A percentile compares a stretch with the other conserved stretches of the same genome.
phyloP scores from a whole-genome alignment of 257 asterid genomes.

The Scutellaria baicalensis region DNA sequence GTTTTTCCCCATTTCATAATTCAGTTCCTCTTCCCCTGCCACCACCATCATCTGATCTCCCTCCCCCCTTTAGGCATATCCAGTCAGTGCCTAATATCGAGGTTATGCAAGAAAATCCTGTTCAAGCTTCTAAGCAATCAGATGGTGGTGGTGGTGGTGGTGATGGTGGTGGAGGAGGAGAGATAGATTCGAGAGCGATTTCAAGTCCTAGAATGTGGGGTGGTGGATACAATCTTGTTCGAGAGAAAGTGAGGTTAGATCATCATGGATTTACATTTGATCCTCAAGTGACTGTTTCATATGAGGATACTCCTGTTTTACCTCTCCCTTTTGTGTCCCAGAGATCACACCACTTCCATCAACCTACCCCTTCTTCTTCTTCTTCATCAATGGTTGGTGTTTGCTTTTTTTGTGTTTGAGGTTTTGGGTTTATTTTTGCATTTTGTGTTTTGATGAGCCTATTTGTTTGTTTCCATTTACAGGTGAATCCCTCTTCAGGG shows the following conservation, averaged over 20 bases:
- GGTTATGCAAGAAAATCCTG: slow-evolving; percentile 19
- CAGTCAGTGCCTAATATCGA: slow-evolving; percentile 33
- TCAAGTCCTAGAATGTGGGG: slow-evolving; percentile 32
- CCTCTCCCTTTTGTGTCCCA: slow-evolving; percentile 28
- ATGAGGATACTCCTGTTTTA: slow-evolving; percentile 20
- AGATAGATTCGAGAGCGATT: slow-evolving; percentile 21
- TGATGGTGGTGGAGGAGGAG: slow-evolving; percentile 24
- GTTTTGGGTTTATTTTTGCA: background rate
- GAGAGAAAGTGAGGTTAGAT: slow-evolving; percentile 27
- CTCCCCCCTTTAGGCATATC: slow-evolving; percentile 29
- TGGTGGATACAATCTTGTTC: slow-evolving; percentile 32
- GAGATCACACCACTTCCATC: slow-evolving; percentile 47
- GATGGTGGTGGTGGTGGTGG: slow-evolving; percentile 19
- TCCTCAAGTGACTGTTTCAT: slow-evolving; percentile 14
- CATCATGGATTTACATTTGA: slow-evolving; percentile 29
- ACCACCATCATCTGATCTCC: slow-evolving; percentile 22
- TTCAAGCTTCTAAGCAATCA: slow-evolving; percentile 26
- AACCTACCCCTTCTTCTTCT: slow-evolving; percentile 19
- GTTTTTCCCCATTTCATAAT: slow-evolving; percentile 21
- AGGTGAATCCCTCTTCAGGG: slow-evolving; percentile 54
- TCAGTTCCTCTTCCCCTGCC: slow-evolving; percentile 22
- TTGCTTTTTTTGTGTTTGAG: background rate
- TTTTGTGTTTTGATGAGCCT: background rate
- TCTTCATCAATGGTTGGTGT: slow-evolving; percentile 41
- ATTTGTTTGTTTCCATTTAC: slow-evolving; percentile 12